Conservation (phyloP, 805 yeast genomes). For the Candida michaelii region DNA sequence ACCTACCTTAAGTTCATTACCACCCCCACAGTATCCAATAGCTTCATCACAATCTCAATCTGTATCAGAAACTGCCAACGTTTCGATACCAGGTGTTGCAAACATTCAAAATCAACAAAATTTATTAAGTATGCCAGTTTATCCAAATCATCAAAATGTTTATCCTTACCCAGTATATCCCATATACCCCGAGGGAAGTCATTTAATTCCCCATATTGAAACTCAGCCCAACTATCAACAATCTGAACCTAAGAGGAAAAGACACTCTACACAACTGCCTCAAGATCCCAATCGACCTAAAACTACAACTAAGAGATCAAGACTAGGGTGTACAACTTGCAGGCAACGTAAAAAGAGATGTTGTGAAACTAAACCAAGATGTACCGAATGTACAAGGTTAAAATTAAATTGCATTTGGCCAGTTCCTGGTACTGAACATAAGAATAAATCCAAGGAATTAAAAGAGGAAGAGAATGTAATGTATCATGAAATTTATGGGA, state of each 20-base stretch:
- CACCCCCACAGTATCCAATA: conserved; percentile 1
- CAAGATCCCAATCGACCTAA: neutral
- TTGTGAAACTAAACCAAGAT: conserved; percentile 66
- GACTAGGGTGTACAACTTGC: conserved; percentile 78
- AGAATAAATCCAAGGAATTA: conserved; percentile 53
- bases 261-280: neutral
- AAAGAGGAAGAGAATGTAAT: conserved; percentile 52
- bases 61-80: neutral
- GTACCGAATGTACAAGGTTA: conserved; percentile 67
- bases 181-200: conserved; percentile 1
- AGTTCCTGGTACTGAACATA: conserved; percentile 63
- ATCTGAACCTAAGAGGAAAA: conserved; percentile 1
- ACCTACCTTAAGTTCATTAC: neutral
- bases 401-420: conserved; percentile 74
- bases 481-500: conserved; percentile 55
- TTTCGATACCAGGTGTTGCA: neutral
- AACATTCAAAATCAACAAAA: neutral
- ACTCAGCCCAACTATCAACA: neutral
- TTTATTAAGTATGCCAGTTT: conserved; percentile 2
- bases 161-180: conserved; percentile 4
- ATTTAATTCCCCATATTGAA: neutral
- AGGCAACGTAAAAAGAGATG: conserved; percentile 77
- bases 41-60: neutral
- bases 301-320: conserved; percentile 45
- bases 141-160: neutral